Evolutionary conservation across 1,139 yeast species (phyloP).

Genomic region (Debaryomycetaceae sp.): DNA sequence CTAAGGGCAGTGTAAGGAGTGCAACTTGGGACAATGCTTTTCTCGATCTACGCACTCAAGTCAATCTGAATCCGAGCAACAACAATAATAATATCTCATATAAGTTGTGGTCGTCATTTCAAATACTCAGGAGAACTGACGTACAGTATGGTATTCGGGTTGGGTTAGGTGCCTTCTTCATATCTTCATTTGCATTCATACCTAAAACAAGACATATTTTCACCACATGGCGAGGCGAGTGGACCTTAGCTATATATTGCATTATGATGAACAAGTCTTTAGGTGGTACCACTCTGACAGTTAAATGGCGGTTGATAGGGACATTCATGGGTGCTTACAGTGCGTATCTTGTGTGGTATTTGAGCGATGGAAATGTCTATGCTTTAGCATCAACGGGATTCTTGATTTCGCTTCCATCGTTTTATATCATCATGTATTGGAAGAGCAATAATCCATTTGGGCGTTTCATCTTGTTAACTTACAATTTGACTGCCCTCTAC

Average conservation of each 20-base stretch:
- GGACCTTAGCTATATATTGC: slow-evolving; percentile 79
- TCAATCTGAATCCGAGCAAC: slow-evolving; percentile 10
- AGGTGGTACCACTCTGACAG: slow-evolving; percentile 84
- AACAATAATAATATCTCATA: slow-evolving; percentile 12
- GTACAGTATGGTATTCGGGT: slow-evolving; percentile 78
- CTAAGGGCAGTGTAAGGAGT: slow-evolving; percentile 6
- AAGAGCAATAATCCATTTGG: slow-evolving; percentile 61
- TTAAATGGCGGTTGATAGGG: slow-evolving; percentile 72
- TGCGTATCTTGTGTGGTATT: slow-evolving; percentile 59
- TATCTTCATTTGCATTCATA: slow-evolving; percentile 67
- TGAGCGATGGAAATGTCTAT: slow-evolving; percentile 55
- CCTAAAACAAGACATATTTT: slow-evolving; percentile 54
- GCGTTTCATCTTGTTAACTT: slow-evolving; percentile 70
- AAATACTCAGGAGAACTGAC: slow-evolving; percentile 52
- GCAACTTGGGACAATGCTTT: slow-evolving; percentile 35
- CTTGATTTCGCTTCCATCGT: slow-evolving; percentile 59
- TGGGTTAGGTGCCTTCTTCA: slow-evolving; percentile 68
- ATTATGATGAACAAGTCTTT: slow-evolving; percentile 82
- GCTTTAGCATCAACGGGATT: slow-evolving; percentile 58
- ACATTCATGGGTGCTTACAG: slow-evolving; percentile 66
- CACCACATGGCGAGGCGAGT: slow-evolving; percentile 72
- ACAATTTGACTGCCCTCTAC: slow-evolving; percentile 74
- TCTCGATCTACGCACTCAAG: slow-evolving; percentile 30
- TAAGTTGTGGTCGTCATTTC: slow-evolving; percentile 30
- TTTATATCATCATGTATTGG: slow-evolving; percentile 69